Conservation (phyloP, 306 rosid genomes). For the Mimosa pudica region DNA sequence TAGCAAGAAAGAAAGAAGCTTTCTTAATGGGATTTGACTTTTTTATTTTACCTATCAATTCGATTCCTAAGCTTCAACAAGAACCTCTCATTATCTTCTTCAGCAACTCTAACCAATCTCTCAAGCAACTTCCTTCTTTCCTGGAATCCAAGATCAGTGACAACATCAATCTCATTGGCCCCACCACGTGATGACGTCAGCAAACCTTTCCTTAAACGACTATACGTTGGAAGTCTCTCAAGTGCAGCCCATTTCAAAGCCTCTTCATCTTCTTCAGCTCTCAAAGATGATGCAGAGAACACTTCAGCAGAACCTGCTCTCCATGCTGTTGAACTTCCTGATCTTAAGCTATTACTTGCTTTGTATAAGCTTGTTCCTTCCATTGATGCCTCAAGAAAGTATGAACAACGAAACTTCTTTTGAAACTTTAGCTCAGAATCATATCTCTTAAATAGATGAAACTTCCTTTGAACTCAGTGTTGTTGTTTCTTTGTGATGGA, state of each 20-base stretch:
- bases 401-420: not conserved
- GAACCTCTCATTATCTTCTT: constrained; percentile 53
- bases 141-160: constrained; percentile 50
- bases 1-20: too few species aligned
- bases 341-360: constrained; percentile 42
- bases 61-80: constrained; percentile 61
- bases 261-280: constrained; percentile 58
- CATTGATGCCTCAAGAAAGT: constrained; percentile 33
- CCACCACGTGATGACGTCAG: constrained; percentile 48
- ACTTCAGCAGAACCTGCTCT: constrained; percentile 43
- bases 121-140: constrained; percentile 46
- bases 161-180: constrained; percentile 54
- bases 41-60: constrained; percentile 57
- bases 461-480: not conserved
- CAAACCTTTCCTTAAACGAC: constrained; percentile 71
- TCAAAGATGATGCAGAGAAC: constrained; percentile 49
- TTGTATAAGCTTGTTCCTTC: constrained; percentile 45
- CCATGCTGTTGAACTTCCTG: constrained; percentile 43
- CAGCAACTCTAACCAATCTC: constrained; percentile 45
- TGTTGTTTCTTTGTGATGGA: not conserved
- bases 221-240: constrained; percentile 73
- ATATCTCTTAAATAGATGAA: constrained; percentile 3
- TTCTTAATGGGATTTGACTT: not conserved
- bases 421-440: constrained; percentile 6
- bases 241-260: constrained; percentile 77